Evolutionary conservation across 805 yeast species (phyloP), one percentile per base, ranked within the genome.

Genomic region (Kurtzmaniella fragi): DNA sequence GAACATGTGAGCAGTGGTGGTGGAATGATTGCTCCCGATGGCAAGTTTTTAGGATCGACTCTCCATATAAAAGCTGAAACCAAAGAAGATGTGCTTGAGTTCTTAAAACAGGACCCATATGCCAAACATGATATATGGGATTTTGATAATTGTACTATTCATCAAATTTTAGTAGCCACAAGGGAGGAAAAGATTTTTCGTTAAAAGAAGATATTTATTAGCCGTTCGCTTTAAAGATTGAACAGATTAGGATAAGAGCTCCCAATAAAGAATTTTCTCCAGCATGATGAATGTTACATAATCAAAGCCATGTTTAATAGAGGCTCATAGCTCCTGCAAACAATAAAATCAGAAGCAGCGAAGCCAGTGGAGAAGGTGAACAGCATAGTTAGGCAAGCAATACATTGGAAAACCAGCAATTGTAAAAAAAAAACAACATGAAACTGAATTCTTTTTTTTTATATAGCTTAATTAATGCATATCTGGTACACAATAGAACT

Each of bases 101-200:
- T 80, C 36, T 65, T 83, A 53, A 71, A 75, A 47, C 47, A 61
- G 32, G 91, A 83, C 52, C 52, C 76, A 26, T 83, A 77, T 55
- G 71, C 72, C 46, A 70, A 65, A 46, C 62, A 67, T 28, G 86
- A 83, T 1, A 70, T 83, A 39, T 83, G 90, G 90, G 89, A 83
- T 52, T 52, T 81, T 40, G 73, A 73, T 31, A 71, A 67, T 38
- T 77, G 71, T 28, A 51, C 77, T 42, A 71, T 79, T 28, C 73
- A 72, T 50, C 83, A 83, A 35, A 45, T 54, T 11, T 50, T 50
- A 1, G 42, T 56, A 23, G 60, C 57, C 2, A 49, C 40, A 13
- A 46, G 64, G 28, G 42, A 34, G 30, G 32, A 29, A 25, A 39
- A 29, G 27, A n/a, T 8, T 4, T 27, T 35, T 15, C 25, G 20